phyloP scores from a whole-genome alignment of 78 protist species.

The Capsaspora owczarzaki region DNA sequence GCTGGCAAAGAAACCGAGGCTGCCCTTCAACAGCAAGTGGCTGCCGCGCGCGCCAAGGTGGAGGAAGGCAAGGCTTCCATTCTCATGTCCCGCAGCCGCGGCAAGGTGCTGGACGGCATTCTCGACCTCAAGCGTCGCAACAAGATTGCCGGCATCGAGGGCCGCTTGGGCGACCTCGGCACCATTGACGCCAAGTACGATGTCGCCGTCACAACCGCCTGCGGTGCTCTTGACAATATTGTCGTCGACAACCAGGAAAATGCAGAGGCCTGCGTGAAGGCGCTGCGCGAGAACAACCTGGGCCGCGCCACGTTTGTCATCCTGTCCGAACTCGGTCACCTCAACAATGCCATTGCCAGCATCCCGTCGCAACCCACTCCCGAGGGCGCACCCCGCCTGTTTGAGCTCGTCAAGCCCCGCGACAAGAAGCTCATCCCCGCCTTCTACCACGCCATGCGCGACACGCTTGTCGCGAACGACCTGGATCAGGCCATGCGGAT shows the following conservation, averaged over 20 bases:
- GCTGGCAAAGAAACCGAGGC: too few species aligned
- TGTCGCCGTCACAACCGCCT: slow-evolving; percentile 90
- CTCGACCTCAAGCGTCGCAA: slow-evolving; percentile 27
- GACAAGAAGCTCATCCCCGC: slow-evolving; percentile 51
- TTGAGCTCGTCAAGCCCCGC: slow-evolving; percentile 50
- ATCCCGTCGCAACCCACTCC: not conserved
- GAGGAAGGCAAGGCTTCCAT: slow-evolving; percentile 23
- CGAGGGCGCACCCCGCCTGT: slow-evolving; percentile 43
- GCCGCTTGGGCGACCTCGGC: slow-evolving; percentile 97
- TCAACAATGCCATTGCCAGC: not conserved
- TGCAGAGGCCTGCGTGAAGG: slow-evolving; percentile 50
- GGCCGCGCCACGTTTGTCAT: slow-evolving; percentile 93
- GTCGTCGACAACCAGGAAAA: slow-evolving; percentile 82
- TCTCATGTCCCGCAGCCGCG: not conserved
- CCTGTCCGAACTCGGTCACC: slow-evolving; percentile 68
- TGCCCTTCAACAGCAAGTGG: not conserved
- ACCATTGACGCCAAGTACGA: slow-evolving; percentile 80
- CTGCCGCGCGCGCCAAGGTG: not conserved
- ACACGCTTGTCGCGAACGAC: slow-evolving; percentile 85
- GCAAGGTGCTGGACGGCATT: slow-evolving; percentile 37
- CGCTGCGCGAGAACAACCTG: slow-evolving; percentile 44
- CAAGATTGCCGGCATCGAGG: slow-evolving; percentile 66
- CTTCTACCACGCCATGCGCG: slow-evolving; percentile 83
- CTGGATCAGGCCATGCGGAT: slow-evolving; percentile 51
- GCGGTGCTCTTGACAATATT: slow-evolving; percentile 64